Base-by-base conservation (phyloP, 345 rosid species). In the Murraya paniculata region DNA sequence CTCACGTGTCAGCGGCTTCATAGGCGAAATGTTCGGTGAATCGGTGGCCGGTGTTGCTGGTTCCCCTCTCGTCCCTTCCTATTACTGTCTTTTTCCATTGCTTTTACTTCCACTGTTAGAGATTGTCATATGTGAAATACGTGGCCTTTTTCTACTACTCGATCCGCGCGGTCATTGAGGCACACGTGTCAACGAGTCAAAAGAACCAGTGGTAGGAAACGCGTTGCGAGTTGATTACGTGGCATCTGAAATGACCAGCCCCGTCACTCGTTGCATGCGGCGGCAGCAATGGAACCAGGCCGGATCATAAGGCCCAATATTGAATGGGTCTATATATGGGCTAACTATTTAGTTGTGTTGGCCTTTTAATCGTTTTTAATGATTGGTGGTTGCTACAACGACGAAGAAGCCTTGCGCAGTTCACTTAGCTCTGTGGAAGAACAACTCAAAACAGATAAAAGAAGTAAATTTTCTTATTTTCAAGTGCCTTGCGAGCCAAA, bases 1-100 rank as follows among this genome's bases (percentile, higher is more conserved):
- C 13, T 77, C 91, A 28, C 71, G 88, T 7, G 90, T 87, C 78
- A 88, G 72, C 36, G 94, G 87, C 76, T 87, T 76, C 90, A 89
- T 82, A 76, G 83, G 81, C 0, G 90, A 77, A 35, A 88, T 76
- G 39, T 83, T 75, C n/a, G 86, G 89, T 33, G n/a, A n/a, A n/a
- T n/a, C n/a, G 90, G 85, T 73, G 86, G 77, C n/a, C 68, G 77
- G n/a, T 70, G 69, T 70, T 79, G 77, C 60, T 81, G 72, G 45
- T 62, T 59, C 39, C 45, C 71, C 77, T 24, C 78, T 18, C 24
- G 56, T 30, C 62, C 69, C 48, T 72, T 78, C 80, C 74, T 84
- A 84, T 48, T 6, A 18, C 45, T 56, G 4, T 82, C 68, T 50
- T 45, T 81, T 59, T 87, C 92, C 88, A 84, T 86, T 28, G 50